These are phyloP conservation scores for Metarhizium anisopliae DNA, from an alignment of 2,329 filamentous ascomycete genomes.

Conservation along the genomic window DNA sequence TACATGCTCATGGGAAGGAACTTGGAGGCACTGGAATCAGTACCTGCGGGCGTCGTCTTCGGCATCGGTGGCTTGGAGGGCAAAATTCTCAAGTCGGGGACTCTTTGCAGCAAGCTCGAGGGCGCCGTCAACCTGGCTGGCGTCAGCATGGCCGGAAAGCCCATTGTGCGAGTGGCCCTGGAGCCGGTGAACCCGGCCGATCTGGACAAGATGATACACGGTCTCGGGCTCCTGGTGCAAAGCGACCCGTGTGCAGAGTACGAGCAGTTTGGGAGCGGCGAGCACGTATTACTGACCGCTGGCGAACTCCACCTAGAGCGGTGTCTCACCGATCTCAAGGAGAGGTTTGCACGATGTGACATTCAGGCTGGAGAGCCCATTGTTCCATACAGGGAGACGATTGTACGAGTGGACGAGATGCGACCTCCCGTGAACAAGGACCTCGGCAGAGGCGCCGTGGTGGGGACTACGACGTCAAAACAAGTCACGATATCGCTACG, in stretches of 20 bases:
- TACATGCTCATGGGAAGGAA: slow-evolving; percentile 95
- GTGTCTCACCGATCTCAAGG: slow-evolving; percentile 85
- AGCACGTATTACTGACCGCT: slow-evolving; percentile 90
- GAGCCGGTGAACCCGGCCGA: slow-evolving; percentile 87
- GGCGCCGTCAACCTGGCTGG: slow-evolving; percentile 88
- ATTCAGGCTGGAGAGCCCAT: slow-evolving; percentile 92
- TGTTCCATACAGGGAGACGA: slow-evolving; percentile 91
- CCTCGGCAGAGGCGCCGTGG: slow-evolving; percentile 71
- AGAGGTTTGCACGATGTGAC: slow-evolving; percentile 88
- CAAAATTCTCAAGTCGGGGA: slow-evolving; percentile 91
- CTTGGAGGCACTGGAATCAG: slow-evolving; percentile 71
- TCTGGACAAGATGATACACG: slow-evolving; percentile 88
- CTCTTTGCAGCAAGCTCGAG: slow-evolving; percentile 77
- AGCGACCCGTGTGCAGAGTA: slow-evolving; percentile 95
- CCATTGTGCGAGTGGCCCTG: slow-evolving; percentile 92
- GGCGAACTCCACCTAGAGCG: slow-evolving; percentile 91
- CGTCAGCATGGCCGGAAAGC: slow-evolving; percentile 68
- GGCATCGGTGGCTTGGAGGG: slow-evolving; percentile 89
- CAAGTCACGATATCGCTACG: slow-evolving; percentile 70
- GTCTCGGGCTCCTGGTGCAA: slow-evolving; percentile 78
- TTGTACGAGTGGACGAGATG: slow-evolving; percentile 85
- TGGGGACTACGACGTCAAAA: slow-evolving; percentile 72
- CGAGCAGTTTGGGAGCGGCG: slow-evolving; percentile 83
- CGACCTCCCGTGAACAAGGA: slow-evolving; percentile 77
- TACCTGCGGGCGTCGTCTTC: slow-evolving; percentile 91